Base-by-base conservation (phyloP, 2,329 filamentous ascomycete genomes). In the Ophiostoma quercus region DNA sequence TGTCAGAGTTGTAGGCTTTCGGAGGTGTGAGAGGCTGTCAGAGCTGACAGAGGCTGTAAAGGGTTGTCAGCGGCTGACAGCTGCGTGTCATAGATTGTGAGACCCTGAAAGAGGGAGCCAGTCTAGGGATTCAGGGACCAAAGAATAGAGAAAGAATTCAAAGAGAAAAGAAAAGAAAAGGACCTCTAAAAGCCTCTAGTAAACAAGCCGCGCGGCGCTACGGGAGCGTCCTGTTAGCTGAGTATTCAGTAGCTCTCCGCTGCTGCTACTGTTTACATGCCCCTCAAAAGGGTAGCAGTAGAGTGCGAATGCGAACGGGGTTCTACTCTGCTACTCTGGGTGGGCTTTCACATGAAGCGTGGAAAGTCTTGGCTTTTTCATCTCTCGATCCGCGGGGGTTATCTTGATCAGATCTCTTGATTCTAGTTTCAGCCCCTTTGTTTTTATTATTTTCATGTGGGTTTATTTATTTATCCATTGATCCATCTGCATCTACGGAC, bases 181-280 rank as follows among this genome's bases (percentile, higher is more conserved):
- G 11, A 47, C 43, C 16, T 47, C 43, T n/a, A 19, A 47, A n/a
- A 19, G 16, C 4, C 43, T 19, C 43, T 47, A 47, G 14, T 9
- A 37, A 19, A 11, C 25, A 67, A 29, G 66, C 66, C 66, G 66
- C 66, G 66, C 66, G 66, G 66, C 66, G 66, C 66, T 67, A 67
- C 66, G 37, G 41, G 34, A 14, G 22, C 57, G 8, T 51, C 14
- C 16, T 68, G 32, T 14, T 41, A 7, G 34, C 34, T 37, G 3
- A 37, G 9, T 37, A 37, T 9, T 1, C 9, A 37, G 34, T 54
- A 19, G 39, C 39, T 54, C 25, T 43, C 41, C 14, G 12, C 41
- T 43, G 14, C 41, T 43, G 41, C 11, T 43, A 14, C 60, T 41
- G 51, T 68, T 47, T 63, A 60, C 67, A 39, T 41, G 22, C 47